Percentiles rank a stretch among this genome's conserved stretches.
Conservation (phyloP, 179 eudicot species). For the Corrigiola litoralis region DNA sequence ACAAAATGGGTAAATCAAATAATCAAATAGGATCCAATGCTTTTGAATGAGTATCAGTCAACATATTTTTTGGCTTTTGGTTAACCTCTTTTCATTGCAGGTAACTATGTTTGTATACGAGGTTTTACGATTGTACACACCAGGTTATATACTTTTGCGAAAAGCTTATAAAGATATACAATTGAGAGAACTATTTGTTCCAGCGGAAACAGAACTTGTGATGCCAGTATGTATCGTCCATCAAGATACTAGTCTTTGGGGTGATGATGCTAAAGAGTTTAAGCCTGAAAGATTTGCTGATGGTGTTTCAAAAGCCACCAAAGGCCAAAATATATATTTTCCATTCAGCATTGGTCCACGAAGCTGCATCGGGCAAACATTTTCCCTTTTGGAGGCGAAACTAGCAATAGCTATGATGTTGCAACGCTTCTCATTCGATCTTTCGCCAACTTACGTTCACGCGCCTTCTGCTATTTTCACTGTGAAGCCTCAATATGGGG, state of each 20-base stretch:
- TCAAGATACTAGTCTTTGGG: constrained; percentile 3
- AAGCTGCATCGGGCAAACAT: not conserved
- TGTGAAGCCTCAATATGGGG: not conserved
- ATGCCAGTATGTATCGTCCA: not conserved
- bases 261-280: constrained; percentile 9
- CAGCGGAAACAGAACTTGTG: not conserved
- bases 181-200: not conserved
- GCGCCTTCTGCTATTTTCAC: not conserved
- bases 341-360: not conserved
- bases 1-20: no score
- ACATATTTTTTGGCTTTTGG: no score
- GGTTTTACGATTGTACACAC: no score
- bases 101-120: no score
- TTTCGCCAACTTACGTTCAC: constrained; percentile 1
- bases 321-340: not conserved
- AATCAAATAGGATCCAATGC: no score
- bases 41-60: no score
- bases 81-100: no score
- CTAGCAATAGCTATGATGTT: not conserved
- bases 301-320: not conserved
- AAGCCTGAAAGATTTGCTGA: constrained; percentile 5
- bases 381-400: not conserved
- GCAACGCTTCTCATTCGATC: no score
- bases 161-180: no score
- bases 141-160: no score